Evolutionary conservation across 768 basidiomycete species (phyloP), one percentile per base, ranked within the genome.

Genomic region (Termitomyces sp.): DNA sequence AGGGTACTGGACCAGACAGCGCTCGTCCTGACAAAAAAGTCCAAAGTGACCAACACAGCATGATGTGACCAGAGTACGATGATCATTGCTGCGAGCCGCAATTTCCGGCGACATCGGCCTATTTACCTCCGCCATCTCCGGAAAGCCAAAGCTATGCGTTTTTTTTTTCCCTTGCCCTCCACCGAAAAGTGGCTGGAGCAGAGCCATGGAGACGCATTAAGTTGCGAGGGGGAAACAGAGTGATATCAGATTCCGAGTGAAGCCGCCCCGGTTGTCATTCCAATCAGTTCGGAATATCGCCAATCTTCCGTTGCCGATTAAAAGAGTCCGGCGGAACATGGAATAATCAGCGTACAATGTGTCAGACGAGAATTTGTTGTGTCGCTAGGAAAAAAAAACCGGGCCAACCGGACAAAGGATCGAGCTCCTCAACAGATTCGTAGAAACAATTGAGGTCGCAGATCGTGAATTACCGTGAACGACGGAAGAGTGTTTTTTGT

Each of bases 401-500:
- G 39, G 24, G 39, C 27, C 24, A 33, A 61, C 57, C 51, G 54
- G 45, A 47, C 54, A 42, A 58, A 61, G 34, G 31, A 36, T 20
- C 9, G 27, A 5, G 39, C 12, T 42, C 36, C 47, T 55, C 46
- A 36, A 45, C 50, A 15, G 48, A 58, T 63, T 52, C 55, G 62
- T 37, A 55, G 27, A 54, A 50, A 39, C 24, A n/a, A 18, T 45
- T 8, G 41, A 33, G 20, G 20, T 48, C 47, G 47, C 51, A 49
- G 13, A 33, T 61, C 58, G 51, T 52, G 50, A 18, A 52, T 22
- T 53, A 30, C 63, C 58, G 50, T 52, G 36, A 18, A 27, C 12
- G 54, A 31, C 63, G 63, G 63, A 59, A 56, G 31, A 15, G 47
- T 54, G 18, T 42, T 42, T 41, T 30, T n/a, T 20, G 33, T 16